Base-by-base conservation (phyloP, 306 rosid species). In the Casuarina equisetifolia region DNA sequence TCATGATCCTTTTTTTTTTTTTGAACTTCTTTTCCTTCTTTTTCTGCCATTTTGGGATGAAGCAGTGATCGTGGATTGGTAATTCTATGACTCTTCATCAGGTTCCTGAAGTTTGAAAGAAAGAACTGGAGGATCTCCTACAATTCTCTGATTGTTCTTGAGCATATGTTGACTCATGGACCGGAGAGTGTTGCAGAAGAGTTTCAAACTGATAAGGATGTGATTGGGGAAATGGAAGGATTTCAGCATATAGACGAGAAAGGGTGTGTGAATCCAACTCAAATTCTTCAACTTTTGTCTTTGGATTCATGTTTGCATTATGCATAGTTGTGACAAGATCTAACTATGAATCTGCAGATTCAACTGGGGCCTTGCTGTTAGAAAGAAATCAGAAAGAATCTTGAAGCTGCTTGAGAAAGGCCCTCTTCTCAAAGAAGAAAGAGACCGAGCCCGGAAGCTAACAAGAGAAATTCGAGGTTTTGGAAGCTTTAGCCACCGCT, bases 381-480 rank as follows among this genome's bases (percentile, higher is more conserved):
- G 97, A 78, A 95, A 91, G 72, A 95, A 90, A 83, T 88, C 97
- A 3, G 94, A 83, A 79, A 74, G 92, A 77, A 80, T 92, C 72
- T 8, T 87, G 90, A 91, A 86, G 57, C 76, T 92, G 48, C 83
- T 95, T 12, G 86, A 89, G 73, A 84, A 86, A 78, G 90, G 90
- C 25, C 70, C 82, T 25, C 81, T 88, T 82, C 93, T 92, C 20
- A 91, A 90, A 82, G 90, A 89, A 84, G 99, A 95, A 83, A 86
- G 97, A 78, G 88, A 87, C 78, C 72, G 77, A 66, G 93, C 97
- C 82, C 74, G 97, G 64, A 92, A 87, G 81, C 73, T 92, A 76
- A 86, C 96, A 11, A 87, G 94, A 86, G 99, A 86, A 61, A 95
- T 95, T 77, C 96, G 89, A 78, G 99, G 99, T 38, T 95, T 95